Base-by-base conservation (phyloP, 805 yeast genomes). In the Metschnikowia amazonensis region DNA sequence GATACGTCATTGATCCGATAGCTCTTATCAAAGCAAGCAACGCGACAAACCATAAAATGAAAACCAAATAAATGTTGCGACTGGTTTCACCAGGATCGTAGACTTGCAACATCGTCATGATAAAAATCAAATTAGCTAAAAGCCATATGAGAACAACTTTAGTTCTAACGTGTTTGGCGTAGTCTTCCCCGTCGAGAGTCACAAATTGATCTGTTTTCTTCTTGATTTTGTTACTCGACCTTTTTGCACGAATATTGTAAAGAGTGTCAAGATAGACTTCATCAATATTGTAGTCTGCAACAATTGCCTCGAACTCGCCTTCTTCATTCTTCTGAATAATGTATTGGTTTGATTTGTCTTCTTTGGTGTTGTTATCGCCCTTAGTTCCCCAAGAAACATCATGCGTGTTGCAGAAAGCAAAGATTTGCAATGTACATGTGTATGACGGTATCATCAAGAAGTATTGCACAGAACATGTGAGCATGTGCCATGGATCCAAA, bases 351-450 rank as follows among this genome's bases (percentile, higher is more conserved):
- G 84, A 71, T 49, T 79, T 84, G 52, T 80, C 79, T 16, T 80
- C 77, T 31, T 65, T 62, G 37, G 81, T 84, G 49, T 78, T 79
- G 52, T 84, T 86, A 49, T 90, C 97, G 55, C 99, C 99, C 63
- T 92, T 92, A 2, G 99, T 92, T 67, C 99, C 99, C 99, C 99
- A 92, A 0, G 97, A 86, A 42, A 94, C 96, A 72, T 92, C 99
- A 67, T 92, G 98, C 2, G 97, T 92, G 64, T 92, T 92, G 71
- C 99, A 92, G 67, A 92, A 89, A 1, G 99, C 97, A 69, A 89
- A 92, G 48, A 94, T 89, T 67, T 92, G 97, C 46, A 92, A 72
- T 2, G 96, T 84, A 68, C 96, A 88, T 3, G 95, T 86, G 63
- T 89, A 92, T 0, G 95, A 84, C 21, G 99, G 98, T 43, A 92